Conservation (phyloP, 2,329 filamentous ascomycete species). For the Phoma sp. region DNA sequence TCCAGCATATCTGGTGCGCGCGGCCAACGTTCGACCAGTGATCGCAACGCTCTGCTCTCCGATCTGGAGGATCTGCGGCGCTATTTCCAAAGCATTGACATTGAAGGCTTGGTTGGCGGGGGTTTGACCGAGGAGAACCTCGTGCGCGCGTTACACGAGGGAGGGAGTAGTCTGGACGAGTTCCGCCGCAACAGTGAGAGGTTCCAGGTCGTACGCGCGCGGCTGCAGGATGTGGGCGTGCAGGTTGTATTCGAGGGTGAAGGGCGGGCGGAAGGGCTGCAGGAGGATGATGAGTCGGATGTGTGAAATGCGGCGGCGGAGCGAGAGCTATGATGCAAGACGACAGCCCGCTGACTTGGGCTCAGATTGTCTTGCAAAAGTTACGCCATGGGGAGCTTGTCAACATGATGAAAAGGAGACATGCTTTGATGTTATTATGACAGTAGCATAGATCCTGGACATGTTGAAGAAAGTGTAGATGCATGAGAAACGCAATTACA, state of each 20-base stretch:
- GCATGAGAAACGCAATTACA: too few relatives aligned
- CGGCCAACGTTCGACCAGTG: conserved; percentile 3
- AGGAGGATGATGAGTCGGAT: not conserved
- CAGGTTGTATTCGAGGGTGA: conserved; percentile 33
- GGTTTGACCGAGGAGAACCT: conserved; percentile 29
- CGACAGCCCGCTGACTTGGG: too few relatives aligned
- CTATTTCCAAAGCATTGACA: conserved; percentile 38
- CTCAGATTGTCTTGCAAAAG: too few relatives aligned
- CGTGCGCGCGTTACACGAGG: conserved; percentile 24
- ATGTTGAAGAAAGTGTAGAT: too few relatives aligned
- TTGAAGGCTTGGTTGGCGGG: conserved; percentile 24
- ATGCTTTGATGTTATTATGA: too few relatives aligned
- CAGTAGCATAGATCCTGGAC: too few relatives aligned
- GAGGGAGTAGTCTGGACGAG: conserved; percentile 32
- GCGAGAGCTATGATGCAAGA: too few relatives aligned
- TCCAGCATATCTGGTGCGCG: not conserved
- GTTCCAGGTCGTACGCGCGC: conserved; percentile 24
- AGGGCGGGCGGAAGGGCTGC: not conserved
- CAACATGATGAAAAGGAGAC: too few relatives aligned
- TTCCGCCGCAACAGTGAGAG: conserved; percentile 36
- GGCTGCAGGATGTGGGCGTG: conserved; percentile 34
- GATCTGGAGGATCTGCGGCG: conserved; percentile 33
- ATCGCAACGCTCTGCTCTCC: conserved; percentile 28
- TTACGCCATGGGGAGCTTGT: too few relatives aligned
- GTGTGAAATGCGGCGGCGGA: too few relatives aligned